Evolutionary conservation across 2,329 filamentous ascomycete species (phyloP), one percentile per base, ranked within the genome.

Genomic region (Sporothrix humicola): DNA sequence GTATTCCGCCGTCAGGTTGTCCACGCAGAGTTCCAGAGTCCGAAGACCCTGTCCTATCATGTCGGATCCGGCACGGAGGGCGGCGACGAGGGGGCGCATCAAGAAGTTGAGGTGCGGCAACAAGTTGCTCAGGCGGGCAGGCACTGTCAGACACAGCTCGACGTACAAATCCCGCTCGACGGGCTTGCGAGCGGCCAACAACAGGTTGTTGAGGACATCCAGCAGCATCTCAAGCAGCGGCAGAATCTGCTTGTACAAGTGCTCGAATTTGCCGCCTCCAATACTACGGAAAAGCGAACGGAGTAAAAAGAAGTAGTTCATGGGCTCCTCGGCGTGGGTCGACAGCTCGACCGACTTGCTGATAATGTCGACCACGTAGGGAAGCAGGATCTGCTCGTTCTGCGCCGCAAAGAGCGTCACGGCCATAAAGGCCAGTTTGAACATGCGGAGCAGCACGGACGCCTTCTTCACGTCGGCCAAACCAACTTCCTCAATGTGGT

Each of bases 401-500:
- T 98, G 95, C 9, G 89, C 87, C 0, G 94, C 94, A 81, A 99
- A 99, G 0, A 99, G 86, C 0, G 96, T 99, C 54, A 99, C 96
- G 0, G 97, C 97, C 96, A 99, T 99, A 82, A 99, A 99, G 0
- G 95, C 97, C 69, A 99, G 84, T 83, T 99, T 99, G 85, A 98
- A 99, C 70, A 99, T 89, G 72, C 97, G 89, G 69, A 99, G 84
- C 48, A 99, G 84, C 66, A 99, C 97, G 6, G 94, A 95, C 0
- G 96, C 95, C 82, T 95, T 97, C 80, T 93, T 94, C 71, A 96
- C 91, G 81, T 99, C 94, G 8, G 92, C 91, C 0, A 94, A 96
- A 26, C 96, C 96, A 59, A 99, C 94, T 80, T 99, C 93, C 76
- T 97, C 93, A 73, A 99, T 97, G 71, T 93, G 92, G 78, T 95